These are phyloP conservation scores for Claviceps sp. DNA, from an alignment of 2,329 filamentous ascomycete genomes.

Conservation along the genomic window DNA sequence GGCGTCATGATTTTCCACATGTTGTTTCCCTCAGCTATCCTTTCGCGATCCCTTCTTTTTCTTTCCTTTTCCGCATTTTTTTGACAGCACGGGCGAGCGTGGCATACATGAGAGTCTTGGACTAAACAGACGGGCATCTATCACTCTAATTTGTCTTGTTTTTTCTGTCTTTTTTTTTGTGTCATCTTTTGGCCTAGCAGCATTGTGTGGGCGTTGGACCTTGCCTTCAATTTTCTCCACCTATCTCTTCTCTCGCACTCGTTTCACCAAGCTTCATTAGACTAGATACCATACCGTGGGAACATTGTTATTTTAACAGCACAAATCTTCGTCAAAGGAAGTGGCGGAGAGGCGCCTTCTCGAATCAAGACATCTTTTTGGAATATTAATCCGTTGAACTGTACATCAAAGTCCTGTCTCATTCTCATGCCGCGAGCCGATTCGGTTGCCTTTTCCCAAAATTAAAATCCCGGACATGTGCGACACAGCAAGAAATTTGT, in stretches of 20 bases:
- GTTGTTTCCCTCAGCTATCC: neutral
- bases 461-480: neutral
- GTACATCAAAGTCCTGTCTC: neutral
- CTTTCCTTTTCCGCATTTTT: neutral
- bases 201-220: neutral
- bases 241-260: neutral
- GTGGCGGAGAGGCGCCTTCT: neutral
- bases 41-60: neutral
- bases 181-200: neutral
- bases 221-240: neutral
- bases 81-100: neutral
- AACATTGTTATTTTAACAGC: neutral
- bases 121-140: neutral
- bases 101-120: neutral
- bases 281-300: neutral
- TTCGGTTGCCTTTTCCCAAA: too few species aligned
- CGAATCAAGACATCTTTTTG: neutral
- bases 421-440: neutral
- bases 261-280: neutral
- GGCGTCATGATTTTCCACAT: constrained; percentile 6
- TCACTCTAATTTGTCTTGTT: neutral
- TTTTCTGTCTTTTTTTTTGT: too few species aligned
- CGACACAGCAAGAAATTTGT: neutral
- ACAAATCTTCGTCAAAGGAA: neutral
- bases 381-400: neutral